A percentile compares a stretch with the other conserved stretches of the same genome.
phyloP scores from a whole-genome alignment of 371 early-diverging fungal genomes.

The Dentiscutata heterogama region DNA sequence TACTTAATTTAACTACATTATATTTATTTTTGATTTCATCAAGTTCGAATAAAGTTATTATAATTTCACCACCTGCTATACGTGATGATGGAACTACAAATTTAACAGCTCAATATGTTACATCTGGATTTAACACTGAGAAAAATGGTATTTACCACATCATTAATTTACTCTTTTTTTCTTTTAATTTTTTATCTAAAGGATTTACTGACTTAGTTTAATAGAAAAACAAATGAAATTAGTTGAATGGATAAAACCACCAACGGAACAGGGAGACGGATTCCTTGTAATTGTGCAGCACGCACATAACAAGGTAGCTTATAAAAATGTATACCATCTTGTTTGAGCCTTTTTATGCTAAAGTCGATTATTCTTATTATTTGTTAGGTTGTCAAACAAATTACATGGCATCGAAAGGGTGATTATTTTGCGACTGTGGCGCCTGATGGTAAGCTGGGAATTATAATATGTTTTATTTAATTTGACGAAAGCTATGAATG shows the following conservation, averaged over 20 bases:
- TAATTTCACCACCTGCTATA: slow-evolving; percentile 65
- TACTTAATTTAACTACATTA: too few species aligned
- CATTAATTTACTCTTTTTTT: background rate
- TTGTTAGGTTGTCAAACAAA: slow-evolving; percentile 73
- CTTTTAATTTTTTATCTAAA: background rate
- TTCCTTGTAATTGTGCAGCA: slow-evolving; percentile 41
- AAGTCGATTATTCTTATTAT: background rate
- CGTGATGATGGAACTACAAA: slow-evolving; percentile 61
- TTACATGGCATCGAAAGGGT: slow-evolving; percentile 97
- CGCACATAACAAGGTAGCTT: slow-evolving; percentile 20
- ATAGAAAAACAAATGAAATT: slow-evolving; percentile 18
- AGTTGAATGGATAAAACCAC: slow-evolving; percentile 70
- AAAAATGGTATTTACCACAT: slow-evolving; percentile 20
- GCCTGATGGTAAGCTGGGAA: slow-evolving; percentile 68
- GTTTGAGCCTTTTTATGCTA: too few species aligned
- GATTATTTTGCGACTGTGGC: slow-evolving; percentile 94
- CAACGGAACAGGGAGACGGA: slow-evolving; percentile 59
- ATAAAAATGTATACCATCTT: background rate
- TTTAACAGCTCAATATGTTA: slow-evolving; percentile 63
- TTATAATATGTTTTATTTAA: background rate
- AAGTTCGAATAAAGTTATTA: slow-evolving; percentile 56
- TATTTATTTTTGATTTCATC: slow-evolving; percentile 6
- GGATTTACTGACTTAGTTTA: background rate
- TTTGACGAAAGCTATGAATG: background rate
- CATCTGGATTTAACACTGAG: slow-evolving; percentile 57